Evolutionary conservation across 2,329 filamentous ascomycete species (phyloP).

Genomic region (Lasiodiplodia sp.): DNA sequence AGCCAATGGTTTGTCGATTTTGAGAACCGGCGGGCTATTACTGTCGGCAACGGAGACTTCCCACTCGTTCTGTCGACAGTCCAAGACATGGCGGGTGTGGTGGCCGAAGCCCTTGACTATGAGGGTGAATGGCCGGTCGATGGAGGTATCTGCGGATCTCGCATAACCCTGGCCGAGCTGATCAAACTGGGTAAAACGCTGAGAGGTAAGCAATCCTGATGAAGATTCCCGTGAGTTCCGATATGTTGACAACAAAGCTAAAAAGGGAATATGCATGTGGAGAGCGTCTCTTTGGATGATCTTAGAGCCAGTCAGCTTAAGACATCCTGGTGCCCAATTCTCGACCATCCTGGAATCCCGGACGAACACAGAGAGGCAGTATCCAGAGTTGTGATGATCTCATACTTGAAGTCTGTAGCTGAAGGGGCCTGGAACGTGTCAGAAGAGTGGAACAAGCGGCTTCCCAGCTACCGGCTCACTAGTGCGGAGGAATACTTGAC

Average conservation of each 20-base stretch:
- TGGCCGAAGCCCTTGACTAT: constrained; percentile 40
- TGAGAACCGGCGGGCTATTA: constrained; percentile 38
- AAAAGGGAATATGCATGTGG: constrained; percentile 46
- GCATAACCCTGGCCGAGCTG: constrained; percentile 38
- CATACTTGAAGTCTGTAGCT: constrained; percentile 51
- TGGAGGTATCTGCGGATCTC: constrained; percentile 39
- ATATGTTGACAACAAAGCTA: not conserved
- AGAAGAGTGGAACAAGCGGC: constrained; percentile 55
- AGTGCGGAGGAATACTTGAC: constrained; percentile 51
- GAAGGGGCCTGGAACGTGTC: constrained; percentile 55
- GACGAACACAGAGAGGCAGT: constrained; percentile 45
- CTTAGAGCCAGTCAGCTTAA: constrained; percentile 52
- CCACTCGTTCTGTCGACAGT: constrained; percentile 40
- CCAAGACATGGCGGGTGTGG: constrained; percentile 37
- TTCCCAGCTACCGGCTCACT: constrained; percentile 55
- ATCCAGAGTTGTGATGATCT: constrained; percentile 49
- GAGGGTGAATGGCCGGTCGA: constrained; percentile 37
- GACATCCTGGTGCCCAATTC: constrained; percentile 51
- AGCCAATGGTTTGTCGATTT: constrained; percentile 43
- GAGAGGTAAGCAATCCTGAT: constrained; percentile 30
- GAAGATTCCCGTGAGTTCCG: accelerated
- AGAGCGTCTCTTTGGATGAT: constrained; percentile 56
- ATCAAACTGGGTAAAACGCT: constrained; percentile 41
- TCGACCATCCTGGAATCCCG: constrained; percentile 45
- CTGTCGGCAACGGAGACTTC: constrained; percentile 40